Evolutionary conservation across 306 rosid species (phyloP).

Genomic region (Vigna reflexopilosa): DNA sequence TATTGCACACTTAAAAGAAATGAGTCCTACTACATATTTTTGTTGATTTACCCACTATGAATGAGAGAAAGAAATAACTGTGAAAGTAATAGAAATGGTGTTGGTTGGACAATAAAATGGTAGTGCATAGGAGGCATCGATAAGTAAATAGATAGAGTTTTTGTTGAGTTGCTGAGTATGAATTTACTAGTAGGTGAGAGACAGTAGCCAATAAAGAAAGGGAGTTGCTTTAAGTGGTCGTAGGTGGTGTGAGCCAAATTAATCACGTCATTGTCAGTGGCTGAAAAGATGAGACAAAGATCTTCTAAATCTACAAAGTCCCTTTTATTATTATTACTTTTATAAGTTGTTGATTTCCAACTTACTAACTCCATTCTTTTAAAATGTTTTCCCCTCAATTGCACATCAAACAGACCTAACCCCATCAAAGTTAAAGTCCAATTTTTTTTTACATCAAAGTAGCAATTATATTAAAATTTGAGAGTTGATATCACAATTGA

Average conservation of each 20-base stretch:
- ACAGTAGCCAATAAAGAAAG: slow-evolving; percentile 16
- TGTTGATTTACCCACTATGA: not conserved
- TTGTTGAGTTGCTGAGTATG: slow-evolving; percentile 38
- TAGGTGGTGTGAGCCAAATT: slow-evolving; percentile 49
- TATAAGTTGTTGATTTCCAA: slow-evolving; percentile 43
- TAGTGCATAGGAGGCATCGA: too few relatives aligned
- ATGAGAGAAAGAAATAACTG: not conserved
- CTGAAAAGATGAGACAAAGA: slow-evolving; percentile 51
- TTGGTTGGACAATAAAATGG: not conserved
- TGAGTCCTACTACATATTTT: too few relatives aligned
- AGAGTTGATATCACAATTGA: too few relatives aligned
- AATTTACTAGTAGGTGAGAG: not conserved
- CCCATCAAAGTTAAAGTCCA: not conserved
- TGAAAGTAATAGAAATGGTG: not conserved
- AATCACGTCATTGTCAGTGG: slow-evolving; percentile 44
- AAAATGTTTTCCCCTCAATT: not conserved
- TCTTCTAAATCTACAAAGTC: slow-evolving; percentile 53
- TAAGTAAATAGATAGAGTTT: not conserved
- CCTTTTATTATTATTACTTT: slow-evolving; percentile 25
- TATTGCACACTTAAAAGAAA: too few relatives aligned
- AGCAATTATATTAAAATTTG: too few relatives aligned
- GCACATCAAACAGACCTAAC: slow-evolving; percentile 11
- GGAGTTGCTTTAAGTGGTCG: slow-evolving; percentile 44
- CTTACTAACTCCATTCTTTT: slow-evolving; percentile 16
- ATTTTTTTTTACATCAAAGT: not conserved